Base-by-base conservation (phyloP, 106 monocot genomes). In the Allium cepa region DNA sequence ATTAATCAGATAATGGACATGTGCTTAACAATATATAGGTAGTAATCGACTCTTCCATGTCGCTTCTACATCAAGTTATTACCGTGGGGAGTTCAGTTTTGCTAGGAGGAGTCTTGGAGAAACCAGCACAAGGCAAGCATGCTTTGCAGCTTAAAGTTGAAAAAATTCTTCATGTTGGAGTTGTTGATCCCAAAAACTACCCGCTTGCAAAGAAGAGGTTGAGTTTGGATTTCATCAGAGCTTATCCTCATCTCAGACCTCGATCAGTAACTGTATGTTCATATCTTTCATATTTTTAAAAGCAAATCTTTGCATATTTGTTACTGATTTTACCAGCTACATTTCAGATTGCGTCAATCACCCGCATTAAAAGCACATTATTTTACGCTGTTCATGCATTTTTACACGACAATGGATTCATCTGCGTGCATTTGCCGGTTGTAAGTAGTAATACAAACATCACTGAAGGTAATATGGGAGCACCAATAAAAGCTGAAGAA, bases 111-210 rank as follows among this genome's bases (percentile, higher is more conserved):
- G 66, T 85, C 8, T 26, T 94, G 52, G 70, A 75, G 59, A 49
- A 74, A 59, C 53, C 67, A 45, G 47, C 67, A 8, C 49, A 70
- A 45, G 76, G 69, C 3, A 83, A 79, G 47, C 67, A 85, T 47
- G 52, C 11, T n/a, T 67, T 94, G 26, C 69, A 90, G 66, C 82
- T 94, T 17, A 79, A 67, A 60, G 94, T 59, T 26, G 90, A 85
- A 59, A 94, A 90, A 36, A 70, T 94, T 64, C 66, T 94, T 11
- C 80, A 90, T 76, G 84, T 94, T 67, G 90, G 94, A 12, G 11
- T 73, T 26, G 80, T 82, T 53, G 84, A 90, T 72, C 47, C 28
- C 7, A 59, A 67, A 28, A 90, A 80, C 16, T 87, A 90, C 64
- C 90, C 90, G 17, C 47, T 87, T 7, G 68, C 75, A 8, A 87